phyloP scores from a whole-genome alignment of 2,329 filamentous ascomycete genomes.

The Corynespora cassiicola region DNA sequence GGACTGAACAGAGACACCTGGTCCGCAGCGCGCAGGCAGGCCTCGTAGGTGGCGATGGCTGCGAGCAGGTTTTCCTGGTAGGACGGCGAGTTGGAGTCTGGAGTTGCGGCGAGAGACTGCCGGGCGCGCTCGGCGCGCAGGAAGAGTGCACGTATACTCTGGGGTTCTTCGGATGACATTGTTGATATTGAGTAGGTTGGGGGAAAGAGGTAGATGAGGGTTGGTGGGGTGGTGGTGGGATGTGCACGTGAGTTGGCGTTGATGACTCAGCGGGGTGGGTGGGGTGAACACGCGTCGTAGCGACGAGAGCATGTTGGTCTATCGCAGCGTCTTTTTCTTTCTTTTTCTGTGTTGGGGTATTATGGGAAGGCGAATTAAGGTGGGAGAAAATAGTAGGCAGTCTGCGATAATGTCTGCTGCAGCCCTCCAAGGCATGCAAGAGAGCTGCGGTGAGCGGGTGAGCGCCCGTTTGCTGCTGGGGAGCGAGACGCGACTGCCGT shows the following conservation, averaged over 20 bases:
- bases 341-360: too few species aligned
- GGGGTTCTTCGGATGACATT: conserved; percentile 53
- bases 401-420: too few species aligned
- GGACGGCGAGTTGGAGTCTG: conserved; percentile 67
- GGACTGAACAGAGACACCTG: conserved; percentile 83
- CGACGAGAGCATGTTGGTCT: too few species aligned
- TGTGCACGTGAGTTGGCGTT: conserved; percentile 35
- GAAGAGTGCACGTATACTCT: conserved; percentile 64
- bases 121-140: conserved; percentile 62
- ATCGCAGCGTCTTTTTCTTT: too few species aligned
- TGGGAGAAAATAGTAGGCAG: too few species aligned
- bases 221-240: conserved; percentile 7
- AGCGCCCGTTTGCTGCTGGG: too few species aligned
- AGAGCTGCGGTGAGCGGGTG: too few species aligned
- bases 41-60: conserved; percentile 74
- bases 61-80: conserved; percentile 72
- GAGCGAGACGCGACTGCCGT: too few species aligned
- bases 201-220: conserved; percentile 2
- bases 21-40: conserved; percentile 73
- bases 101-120: conserved; percentile 65
- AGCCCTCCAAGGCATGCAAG: too few species aligned
- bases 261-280: conserved; percentile 23
- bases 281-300: too few species aligned
- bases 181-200: conserved; percentile 1
- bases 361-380: too few species aligned